Evolutionary conservation across 139 green algal species (phyloP).

Genomic region (Micractinium sp.): DNA sequence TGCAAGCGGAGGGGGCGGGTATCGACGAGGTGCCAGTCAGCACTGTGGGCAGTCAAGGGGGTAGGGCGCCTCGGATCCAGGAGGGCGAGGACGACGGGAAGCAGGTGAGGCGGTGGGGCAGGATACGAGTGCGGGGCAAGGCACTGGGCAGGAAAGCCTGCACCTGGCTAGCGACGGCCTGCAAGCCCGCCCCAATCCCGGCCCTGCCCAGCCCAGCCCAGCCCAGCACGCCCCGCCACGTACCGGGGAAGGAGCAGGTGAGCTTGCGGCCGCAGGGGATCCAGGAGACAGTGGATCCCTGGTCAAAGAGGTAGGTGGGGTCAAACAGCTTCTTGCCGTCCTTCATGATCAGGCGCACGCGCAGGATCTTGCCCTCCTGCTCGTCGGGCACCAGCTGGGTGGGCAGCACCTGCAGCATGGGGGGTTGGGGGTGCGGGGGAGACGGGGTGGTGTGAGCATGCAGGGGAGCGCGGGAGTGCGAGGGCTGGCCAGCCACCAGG

Average conservation of each 20-base stretch:
- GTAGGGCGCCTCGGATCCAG: too few species aligned
- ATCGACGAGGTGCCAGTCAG: not conserved
- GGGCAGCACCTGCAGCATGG: slow-evolving; percentile 88
- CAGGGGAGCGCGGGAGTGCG: too few species aligned
- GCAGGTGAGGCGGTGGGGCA: not conserved
- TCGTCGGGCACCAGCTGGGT: slow-evolving; percentile 99
- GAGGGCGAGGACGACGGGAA: too few species aligned
- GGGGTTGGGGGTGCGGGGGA: not conserved
- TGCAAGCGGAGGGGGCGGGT: not conserved
- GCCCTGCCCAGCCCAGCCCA: not conserved
- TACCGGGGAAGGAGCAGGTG: slow-evolving; percentile 97
- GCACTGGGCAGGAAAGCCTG: not conserved
- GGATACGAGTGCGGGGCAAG: not conserved
- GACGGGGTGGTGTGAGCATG: not conserved
- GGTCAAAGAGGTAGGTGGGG: slow-evolving; percentile 97
- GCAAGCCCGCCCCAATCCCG: too few species aligned
- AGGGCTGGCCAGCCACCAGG: not conserved
- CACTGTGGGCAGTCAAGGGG: too few species aligned
- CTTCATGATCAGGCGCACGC: slow-evolving; percentile 99
- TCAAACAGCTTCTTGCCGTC: slow-evolving; percentile 91
- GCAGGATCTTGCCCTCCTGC: slow-evolving; percentile 98
- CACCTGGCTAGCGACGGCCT: too few species aligned
- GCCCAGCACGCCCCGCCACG: not conserved
- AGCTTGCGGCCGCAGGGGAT: slow-evolving; percentile 99
- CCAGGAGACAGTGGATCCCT: slow-evolving; percentile 99